Evolutionary conservation across 495 filamentous ascomycete genomes (phyloP).

Genomic region (Sordaria brevicollis): DNA sequence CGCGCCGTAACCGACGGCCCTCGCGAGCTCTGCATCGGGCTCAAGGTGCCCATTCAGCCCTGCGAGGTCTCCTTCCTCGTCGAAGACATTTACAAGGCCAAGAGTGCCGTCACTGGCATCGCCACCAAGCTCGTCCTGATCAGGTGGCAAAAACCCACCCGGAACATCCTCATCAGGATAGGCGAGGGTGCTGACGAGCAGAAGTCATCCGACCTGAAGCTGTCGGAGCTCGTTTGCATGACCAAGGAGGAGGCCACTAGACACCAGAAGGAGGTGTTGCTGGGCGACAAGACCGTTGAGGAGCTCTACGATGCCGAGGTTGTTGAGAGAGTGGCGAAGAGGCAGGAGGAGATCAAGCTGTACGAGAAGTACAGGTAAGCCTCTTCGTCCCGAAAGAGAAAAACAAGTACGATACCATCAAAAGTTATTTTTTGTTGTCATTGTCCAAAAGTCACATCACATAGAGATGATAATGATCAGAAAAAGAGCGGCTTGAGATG

Average conservation of each 20-base stretch:
- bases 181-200: slow-evolving; percentile 56
- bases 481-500: neutral
- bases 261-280: slow-evolving; percentile 76
- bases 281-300: slow-evolving; percentile 52
- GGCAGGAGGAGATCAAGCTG: slow-evolving; percentile 48
- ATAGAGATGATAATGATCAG: no score
- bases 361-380: slow-evolving; percentile 17
- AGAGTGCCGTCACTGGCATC: slow-evolving; percentile 73
- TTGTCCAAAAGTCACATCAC: neutral
- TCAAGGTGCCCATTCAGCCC: slow-evolving; percentile 65
- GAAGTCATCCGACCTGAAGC: slow-evolving; percentile 49
- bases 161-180: slow-evolving; percentile 35
- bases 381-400: neutral
- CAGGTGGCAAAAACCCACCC: slow-evolving; percentile 55
- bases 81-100: slow-evolving; percentile 80
- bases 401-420: neutral
- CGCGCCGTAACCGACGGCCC: slow-evolving; percentile 41
- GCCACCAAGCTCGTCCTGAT: slow-evolving; percentile 65
- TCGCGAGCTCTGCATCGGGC: slow-evolving; percentile 47
- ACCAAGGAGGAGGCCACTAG: slow-evolving; percentile 84
- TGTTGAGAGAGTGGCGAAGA: slow-evolving; percentile 50
- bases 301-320: slow-evolving; percentile 61
- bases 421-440: neutral
- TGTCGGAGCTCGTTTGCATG: slow-evolving; percentile 81
- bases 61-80: slow-evolving; percentile 77